phyloP scores from a whole-genome alignment of 306 rosid genomes.

The Argentina anserina region DNA sequence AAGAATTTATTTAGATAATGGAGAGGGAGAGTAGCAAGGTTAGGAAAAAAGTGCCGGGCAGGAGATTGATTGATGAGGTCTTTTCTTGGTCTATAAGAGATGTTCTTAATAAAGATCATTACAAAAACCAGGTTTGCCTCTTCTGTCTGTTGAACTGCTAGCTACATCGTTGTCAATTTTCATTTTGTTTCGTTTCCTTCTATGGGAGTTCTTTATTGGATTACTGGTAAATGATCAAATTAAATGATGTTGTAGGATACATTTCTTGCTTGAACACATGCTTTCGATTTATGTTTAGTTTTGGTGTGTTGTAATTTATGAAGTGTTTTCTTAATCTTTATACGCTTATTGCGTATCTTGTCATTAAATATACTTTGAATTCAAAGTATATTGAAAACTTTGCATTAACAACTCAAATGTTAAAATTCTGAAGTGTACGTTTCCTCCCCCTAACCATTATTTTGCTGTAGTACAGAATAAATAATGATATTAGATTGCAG shows the following conservation, averaged over 20 bases:
- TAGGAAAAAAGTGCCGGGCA: neutral
- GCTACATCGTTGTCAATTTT: neutral
- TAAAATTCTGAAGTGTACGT: too few relatives aligned
- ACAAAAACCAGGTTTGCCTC: neutral
- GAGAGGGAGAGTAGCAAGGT: neutral
- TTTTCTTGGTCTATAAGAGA: neutral
- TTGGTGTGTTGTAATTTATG: neutral
- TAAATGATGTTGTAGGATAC: too few relatives aligned
- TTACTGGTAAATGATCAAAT: too few relatives aligned
- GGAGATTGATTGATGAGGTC: neutral
- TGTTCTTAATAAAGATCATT: neutral
- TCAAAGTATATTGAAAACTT: too few relatives aligned
- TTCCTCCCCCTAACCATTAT: too few relatives aligned
- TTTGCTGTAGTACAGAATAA: too few relatives aligned
- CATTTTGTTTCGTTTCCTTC: neutral
- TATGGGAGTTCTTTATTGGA: neutral
- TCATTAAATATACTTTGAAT: too few relatives aligned
- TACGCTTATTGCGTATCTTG: neutral
- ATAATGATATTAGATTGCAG: too few relatives aligned
- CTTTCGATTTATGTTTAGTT: neutral
- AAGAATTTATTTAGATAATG: neutral
- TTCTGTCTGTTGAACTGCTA: neutral
- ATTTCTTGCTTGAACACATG: too few relatives aligned
- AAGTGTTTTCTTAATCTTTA: neutral
- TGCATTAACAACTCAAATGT: too few relatives aligned